Base-by-base conservation (phyloP, 805 yeast species). In the Starmerella sp. region DNA sequence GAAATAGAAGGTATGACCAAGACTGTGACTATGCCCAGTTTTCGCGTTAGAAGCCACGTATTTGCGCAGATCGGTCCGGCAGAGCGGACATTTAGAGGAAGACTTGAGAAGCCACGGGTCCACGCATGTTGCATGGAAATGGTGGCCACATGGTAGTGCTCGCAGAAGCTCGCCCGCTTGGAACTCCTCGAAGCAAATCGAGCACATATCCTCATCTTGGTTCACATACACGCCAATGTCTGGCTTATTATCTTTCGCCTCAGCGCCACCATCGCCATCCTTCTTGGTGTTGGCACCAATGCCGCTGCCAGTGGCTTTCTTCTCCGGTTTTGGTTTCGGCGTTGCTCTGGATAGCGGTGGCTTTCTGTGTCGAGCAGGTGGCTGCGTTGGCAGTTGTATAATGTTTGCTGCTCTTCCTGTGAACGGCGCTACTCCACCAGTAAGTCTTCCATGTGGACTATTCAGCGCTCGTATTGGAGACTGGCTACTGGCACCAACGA, bases 1-100 rank as follows among this genome's bases (percentile, higher is more conserved):
- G 15, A 35, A 48, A 14, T 22, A 14, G 43, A 48, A 48, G 14
- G 51, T 48, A n/a, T 44, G 48, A 2, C 37, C 48, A 5, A 31
- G 48, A 8, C 28, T 14, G 28, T 32, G 35, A 9, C 13, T 9
- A n/a, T 28, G 28, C 34, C 4, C 32, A 5, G 34, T 5, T 14
- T 28, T 31, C 13, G 31, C 37, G 28, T 29, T 31, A 31, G n/a
- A 6, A 6, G 10, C 22, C 35, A 6, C 10, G 29, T 30, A 5
- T 14, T 50, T 6, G 31, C 43, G 43, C 22, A 68, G 78, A 65
- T 86, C 91, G 36, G 86, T 74, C 60, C 87, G 82, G 69, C 95
- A 86, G 73, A 84, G 79, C 8, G 95, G 95, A 66, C 95, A 86
- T 63, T 85, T 83, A 0, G 88, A 87, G 51, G 86, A 77, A 59